These are phyloP conservation scores for Recurvomyces mirabilis DNA, from an alignment of 495 filamentous ascomycete species.

Conservation along the genomic window DNA sequence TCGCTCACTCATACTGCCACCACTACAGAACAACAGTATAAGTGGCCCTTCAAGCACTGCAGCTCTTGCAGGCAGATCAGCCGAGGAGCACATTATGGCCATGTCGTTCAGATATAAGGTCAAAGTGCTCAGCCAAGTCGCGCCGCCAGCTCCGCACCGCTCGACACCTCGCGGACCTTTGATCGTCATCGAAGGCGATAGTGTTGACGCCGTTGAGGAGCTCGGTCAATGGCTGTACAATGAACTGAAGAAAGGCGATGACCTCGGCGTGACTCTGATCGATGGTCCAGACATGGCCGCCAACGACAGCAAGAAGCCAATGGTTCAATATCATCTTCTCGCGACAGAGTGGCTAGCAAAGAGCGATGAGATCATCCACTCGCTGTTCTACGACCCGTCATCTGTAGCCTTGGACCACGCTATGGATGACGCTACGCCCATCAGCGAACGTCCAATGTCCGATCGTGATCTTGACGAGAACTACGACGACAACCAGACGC, in stretches of 20 bases:
- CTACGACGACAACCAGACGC: slow-evolving; percentile 8
- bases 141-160: slow-evolving; percentile 46
- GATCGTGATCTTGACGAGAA: slow-evolving; percentile 1
- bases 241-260: slow-evolving; percentile 44
- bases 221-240: slow-evolving; percentile 52
- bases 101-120: slow-evolving; percentile 42
- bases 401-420: neutral
- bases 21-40: slow-evolving; percentile 35
- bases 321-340: slow-evolving; percentile 46
- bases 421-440: neutral
- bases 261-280: slow-evolving; percentile 45
- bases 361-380: slow-evolving; percentile 45
- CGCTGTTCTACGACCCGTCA: slow-evolving; percentile 35
- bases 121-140: slow-evolving; percentile 54
- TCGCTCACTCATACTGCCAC: slow-evolving; percentile 38
- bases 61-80: slow-evolving; percentile 22
- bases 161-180: slow-evolving; percentile 55
- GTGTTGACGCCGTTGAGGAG: slow-evolving; percentile 39
- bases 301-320: slow-evolving; percentile 21
- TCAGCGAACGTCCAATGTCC: neutral
- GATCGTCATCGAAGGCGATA: slow-evolving; percentile 70
- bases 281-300: slow-evolving; percentile 38
- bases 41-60: slow-evolving; percentile 8
- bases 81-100: slow-evolving; percentile 26
- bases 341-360: slow-evolving; percentile 58